Evolutionary conservation across 2,329 filamentous ascomycete species (phyloP), one percentile per base, ranked within the genome.

Genomic region (Fusarium sp.): DNA sequence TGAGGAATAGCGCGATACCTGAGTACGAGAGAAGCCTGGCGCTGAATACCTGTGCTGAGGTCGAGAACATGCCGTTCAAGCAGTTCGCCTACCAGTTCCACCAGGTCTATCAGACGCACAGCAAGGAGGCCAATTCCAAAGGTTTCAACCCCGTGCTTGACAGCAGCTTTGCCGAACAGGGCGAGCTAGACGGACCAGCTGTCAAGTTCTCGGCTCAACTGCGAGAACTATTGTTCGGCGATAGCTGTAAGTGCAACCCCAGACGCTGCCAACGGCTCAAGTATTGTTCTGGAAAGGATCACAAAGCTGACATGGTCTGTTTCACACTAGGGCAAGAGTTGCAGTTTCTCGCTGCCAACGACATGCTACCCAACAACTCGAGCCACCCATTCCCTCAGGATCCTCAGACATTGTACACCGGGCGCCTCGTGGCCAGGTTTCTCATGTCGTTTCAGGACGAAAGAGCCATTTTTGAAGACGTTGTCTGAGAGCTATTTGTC

Each of bases 11-110:
- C n/a, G 71, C 75, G 24, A 71, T 76, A 26, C 77, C 80, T 9
- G 74, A 74, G 71, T 82, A 80, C 72, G 76, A 78, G 57, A 81
- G 83, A 39, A 77, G 76, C 9, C 79, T 82, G 31, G 85, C 84
- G n/a, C 77, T 86, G 43, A 77, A 78, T 9, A 77, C 84, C 29
- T 86, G 83, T 77, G 76, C 76, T 29, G 84, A 86, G 72, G 80
- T 89, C 46, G 86, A 89, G 73, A 86, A 87, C 68, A 79, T 88
- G 79, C 86, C 86, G 1, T 89, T 89, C 73, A 85, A 84, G 76
- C 86, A 89, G 76, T 88, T 89, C 71, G 85, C 84, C 6, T 87
- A 85, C 66, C 86, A 88, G 76, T 89, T 89, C 74, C 86, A 89
- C 75, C 83, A 87, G 72, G 81, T 87, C 57, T 89, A 87, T 71